Evolutionary conservation across 2,329 filamentous ascomycete genomes (phyloP), one percentile per base, ranked within the genome.

Genomic region (Tolypocladium tundrense): DNA sequence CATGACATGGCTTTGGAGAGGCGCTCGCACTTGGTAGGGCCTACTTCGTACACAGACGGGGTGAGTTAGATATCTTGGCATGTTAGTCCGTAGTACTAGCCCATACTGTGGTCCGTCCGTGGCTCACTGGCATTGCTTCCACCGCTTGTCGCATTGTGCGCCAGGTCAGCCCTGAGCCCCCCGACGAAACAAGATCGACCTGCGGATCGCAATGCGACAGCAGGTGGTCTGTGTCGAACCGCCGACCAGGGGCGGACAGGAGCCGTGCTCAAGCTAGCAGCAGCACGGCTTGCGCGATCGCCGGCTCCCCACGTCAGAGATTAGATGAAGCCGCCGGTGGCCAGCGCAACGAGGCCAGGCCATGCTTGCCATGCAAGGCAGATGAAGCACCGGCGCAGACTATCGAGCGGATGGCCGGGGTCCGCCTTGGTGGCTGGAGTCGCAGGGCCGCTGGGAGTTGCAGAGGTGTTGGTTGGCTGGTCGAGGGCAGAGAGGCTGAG

Each of bases 311-410:
- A 54, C 53, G 53, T 54, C 53, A 54, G 21, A 54, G 53, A 54
- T 42, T 54, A 42, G 53, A 42, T 42, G 39, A 54, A 54, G 37
- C 16, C 35, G 24, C 21, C 27, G n/a, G n/a, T 54, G 37, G 53
- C 11, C 48, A 51, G 27, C 27, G 45, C 14, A n/a, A 41, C 35
- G 52, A 27, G 37, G 52, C 39, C 16, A 16, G 48, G 45, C 39
- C 39, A 19, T 41, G 39, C 39, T 7, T 19, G 39, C 14, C 48
- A 51, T 51, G 48, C 45, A 50, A 33, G 52, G 52, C 52, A 42
- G 53, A 54, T 54, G 53, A 54, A 42, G 53, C 53, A 54, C 53
- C n/a, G 53, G 53, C 39, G 53, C 37, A 42, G 37, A 33, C 53
- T 54, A 54, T 54, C 53, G 53, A 54, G 37, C 48, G 48, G 48